Evolutionary conservation across 139 green algal genomes (phyloP).

Genomic region (Haematococcus sp.): DNA sequence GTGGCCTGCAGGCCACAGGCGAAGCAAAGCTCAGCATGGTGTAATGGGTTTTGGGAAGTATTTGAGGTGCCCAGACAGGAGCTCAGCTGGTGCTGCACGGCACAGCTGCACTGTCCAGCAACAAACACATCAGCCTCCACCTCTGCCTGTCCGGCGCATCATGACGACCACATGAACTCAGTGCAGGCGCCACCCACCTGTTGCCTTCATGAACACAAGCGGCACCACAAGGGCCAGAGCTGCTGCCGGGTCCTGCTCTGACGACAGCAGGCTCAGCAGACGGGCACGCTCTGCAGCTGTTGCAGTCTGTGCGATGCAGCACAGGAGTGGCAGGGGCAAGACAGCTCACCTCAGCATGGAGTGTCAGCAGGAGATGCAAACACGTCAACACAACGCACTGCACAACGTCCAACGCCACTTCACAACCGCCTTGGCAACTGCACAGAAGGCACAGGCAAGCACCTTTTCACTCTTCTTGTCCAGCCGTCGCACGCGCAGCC

Average conservation of each 20-base stretch:
- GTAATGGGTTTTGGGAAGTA: background rate
- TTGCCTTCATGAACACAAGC: slow-evolving; percentile 54
- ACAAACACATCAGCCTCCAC: background rate
- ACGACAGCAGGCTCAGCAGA: slow-evolving; percentile 35
- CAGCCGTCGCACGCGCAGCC: slow-evolving; percentile 2
- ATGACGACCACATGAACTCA: too few species aligned
- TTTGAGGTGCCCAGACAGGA: background rate
- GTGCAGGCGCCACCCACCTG: too few species aligned
- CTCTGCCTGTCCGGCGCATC: too few species aligned
- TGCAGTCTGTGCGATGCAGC: background rate
- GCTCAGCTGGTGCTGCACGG: background rate
- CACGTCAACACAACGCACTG: too few species aligned
- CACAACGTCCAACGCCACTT: too few species aligned
- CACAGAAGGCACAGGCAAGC: too few species aligned
- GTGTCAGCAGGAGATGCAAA: too few species aligned
- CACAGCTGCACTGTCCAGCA: background rate
- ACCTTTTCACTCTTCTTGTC: slow-evolving; percentile 8
- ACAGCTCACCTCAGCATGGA: too few species aligned
- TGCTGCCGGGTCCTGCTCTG: slow-evolving; percentile 48
- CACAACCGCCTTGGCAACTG: too few species aligned
- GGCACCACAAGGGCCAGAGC: slow-evolving; percentile 69
- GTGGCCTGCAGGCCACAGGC: slow-evolving; percentile 11
- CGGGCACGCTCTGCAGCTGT: slow-evolving; percentile 15
- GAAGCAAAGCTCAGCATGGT: background rate
- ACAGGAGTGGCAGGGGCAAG: too few species aligned